These are phyloP conservation scores for Alnus glutinosa DNA, from an alignment of 306 rosid species.

Conservation along the genomic window DNA sequence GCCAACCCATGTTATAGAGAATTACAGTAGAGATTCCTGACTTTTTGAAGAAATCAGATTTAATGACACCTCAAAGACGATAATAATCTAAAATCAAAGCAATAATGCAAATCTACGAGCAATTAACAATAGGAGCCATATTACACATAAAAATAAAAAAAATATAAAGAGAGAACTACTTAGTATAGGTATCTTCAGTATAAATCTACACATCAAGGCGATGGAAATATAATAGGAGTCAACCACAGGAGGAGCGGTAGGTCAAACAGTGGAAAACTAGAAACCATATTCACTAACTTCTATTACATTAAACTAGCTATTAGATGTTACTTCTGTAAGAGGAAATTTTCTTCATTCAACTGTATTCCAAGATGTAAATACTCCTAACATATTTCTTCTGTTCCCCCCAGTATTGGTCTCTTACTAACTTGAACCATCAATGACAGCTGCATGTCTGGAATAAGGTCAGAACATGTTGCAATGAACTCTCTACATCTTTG, in stretches of 20 bases:
- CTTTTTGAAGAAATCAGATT: background rate
- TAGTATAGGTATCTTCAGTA: background rate
- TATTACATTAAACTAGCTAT: background rate
- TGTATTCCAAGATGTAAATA: background rate
- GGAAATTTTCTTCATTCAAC: background rate
- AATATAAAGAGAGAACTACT: background rate
- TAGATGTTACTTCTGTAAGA: background rate
- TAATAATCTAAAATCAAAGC: background rate
- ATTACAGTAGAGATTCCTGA: background rate
- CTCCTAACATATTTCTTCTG: too few species aligned
- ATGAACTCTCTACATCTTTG: background rate
- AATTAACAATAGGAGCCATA: background rate
- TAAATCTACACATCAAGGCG: background rate
- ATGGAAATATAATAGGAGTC: background rate
- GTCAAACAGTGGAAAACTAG: background rate
- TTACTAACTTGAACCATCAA: background rate
- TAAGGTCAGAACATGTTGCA: background rate
- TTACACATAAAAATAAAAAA: background rate
- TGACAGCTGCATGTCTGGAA: background rate
- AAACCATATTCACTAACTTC: background rate
- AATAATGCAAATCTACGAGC: background rate
- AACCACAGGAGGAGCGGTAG: background rate
- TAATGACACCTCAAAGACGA: background rate
- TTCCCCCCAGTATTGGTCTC: background rate
- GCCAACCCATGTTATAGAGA: background rate